Conservation (phyloP, 306 rosid genomes). For the Cajanus cajan region DNA sequence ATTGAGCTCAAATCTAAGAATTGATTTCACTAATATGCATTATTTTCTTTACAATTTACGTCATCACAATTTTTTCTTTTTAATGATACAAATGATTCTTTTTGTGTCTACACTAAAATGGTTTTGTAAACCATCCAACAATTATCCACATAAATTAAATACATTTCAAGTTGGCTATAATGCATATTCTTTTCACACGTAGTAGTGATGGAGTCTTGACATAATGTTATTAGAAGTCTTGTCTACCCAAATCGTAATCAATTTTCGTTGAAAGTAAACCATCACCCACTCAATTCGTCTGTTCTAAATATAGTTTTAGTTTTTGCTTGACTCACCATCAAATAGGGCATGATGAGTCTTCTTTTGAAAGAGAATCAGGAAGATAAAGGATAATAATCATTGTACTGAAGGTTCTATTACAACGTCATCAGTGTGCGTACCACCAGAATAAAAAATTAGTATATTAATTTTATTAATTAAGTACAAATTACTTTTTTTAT, state of each 20-base stretch:
- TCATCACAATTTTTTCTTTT: background rate
- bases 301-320: background rate
- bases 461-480: no score
- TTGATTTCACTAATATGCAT: background rate
- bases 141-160: background rate
- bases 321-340: background rate
- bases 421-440: background rate
- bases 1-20: background rate
- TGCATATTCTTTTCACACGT: conserved; percentile 6
- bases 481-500: no score
- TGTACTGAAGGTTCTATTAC: background rate
- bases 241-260: background rate
- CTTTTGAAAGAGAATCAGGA: background rate
- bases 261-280: background rate
- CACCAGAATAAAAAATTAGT: background rate
- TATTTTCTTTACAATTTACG: background rate
- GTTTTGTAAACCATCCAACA: background rate
- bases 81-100: no score
- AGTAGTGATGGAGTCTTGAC: background rate
- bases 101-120: background rate
- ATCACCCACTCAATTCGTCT: background rate
- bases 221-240: background rate
- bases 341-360: background rate
- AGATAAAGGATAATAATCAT: background rate
- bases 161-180: background rate